Conservation (phyloP, 2,329 filamentous ascomycete species). For the Aspergillus pseudonomiae region DNA sequence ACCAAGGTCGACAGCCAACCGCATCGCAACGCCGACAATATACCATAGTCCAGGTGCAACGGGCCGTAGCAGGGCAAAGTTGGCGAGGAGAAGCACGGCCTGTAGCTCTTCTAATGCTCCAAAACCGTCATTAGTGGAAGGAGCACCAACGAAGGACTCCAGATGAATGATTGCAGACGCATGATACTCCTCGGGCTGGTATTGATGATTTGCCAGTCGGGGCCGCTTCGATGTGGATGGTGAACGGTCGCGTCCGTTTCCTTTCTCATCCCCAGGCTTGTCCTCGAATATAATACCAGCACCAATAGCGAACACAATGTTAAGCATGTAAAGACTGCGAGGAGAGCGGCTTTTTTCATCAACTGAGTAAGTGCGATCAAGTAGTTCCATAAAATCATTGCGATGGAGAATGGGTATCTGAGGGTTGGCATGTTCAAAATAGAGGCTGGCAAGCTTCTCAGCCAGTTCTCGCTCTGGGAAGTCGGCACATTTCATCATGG, state of each 20-base stretch:
- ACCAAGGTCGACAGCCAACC: slow-evolving; percentile 86
- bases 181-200: slow-evolving; percentile 92
- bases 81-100: slow-evolving; percentile 85
- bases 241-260: slow-evolving; percentile 26
- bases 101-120: slow-evolving; percentile 91
- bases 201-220: slow-evolving; percentile 62
- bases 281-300: slow-evolving; percentile 82
- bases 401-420: slow-evolving; percentile 92
- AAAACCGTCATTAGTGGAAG: slow-evolving; percentile 64
- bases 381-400: slow-evolving; percentile 84
- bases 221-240: slow-evolving; percentile 47
- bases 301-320: slow-evolving; percentile 96
- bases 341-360: slow-evolving; percentile 69
- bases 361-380: slow-evolving; percentile 76
- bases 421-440: slow-evolving; percentile 95
- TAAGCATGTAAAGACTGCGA: slow-evolving; percentile 87
- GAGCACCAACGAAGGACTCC: slow-evolving; percentile 77
- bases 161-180: slow-evolving; percentile 91
- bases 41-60: slow-evolving; percentile 96
- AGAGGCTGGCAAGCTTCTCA: slow-evolving; percentile 73
- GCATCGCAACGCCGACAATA: slow-evolving; percentile 90
- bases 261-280: slow-evolving; percentile 33
- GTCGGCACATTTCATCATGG: slow-evolving; percentile 79
- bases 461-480: slow-evolving; percentile 81
- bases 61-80: slow-evolving; percentile 86